Evolutionary conservation across 768 basidiomycete genomes (phyloP), one percentile per base, ranked within the genome.

Genomic region (Fibroporia radiculosa): DNA sequence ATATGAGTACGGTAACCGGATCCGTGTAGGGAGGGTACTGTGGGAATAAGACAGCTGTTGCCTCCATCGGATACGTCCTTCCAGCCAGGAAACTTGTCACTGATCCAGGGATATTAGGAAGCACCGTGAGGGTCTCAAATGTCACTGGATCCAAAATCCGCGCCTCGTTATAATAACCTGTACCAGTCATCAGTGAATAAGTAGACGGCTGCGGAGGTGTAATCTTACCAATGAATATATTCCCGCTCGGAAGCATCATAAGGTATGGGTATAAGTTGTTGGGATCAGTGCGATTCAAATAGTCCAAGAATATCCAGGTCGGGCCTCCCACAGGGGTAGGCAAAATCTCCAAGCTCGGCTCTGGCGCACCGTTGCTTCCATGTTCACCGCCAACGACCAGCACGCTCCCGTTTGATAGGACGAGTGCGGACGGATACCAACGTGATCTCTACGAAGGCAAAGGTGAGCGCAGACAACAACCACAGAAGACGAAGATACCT

Each of bases 231-330:
- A 84, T 71, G 57, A 89, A 88, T 53, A 90, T 64, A 26, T 72
- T 71, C 1, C 76, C 76, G 35, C 79, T 80, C 0, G 87, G 85
- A 13, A 90, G 71, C 6, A 87, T 70, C 43, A 81, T 61, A 26
- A 89, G 63, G 68, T 84, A 89, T 0, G 87, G 86, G 54, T 90
- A 90, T 39, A 90, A 60, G 53, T 88, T 88, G 56, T 84, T 78
- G 1, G 87, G 87, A 55, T 89, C 81, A 4, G 87, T 88, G 22
- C 84, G 71, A 26, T 66, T 58, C 25, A 89, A 66, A 67, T 77
- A 88, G 48, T 82, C 80, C 42, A 88, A 70, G 39, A 75, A 68
- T 42, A 82, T 45, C 8, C 68, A 65, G 0, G 84, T 86, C 41
- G 70, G 66, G 14, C 81, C 85, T 1, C 85, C 86, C 0, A 58